A percentile compares a stretch with the other conserved stretches of the same genome.
These are phyloP conservation scores for Globisporangium heterothallicum DNA, from an alignment of 352 stramenopile genomes.

Conservation along the genomic window DNA sequence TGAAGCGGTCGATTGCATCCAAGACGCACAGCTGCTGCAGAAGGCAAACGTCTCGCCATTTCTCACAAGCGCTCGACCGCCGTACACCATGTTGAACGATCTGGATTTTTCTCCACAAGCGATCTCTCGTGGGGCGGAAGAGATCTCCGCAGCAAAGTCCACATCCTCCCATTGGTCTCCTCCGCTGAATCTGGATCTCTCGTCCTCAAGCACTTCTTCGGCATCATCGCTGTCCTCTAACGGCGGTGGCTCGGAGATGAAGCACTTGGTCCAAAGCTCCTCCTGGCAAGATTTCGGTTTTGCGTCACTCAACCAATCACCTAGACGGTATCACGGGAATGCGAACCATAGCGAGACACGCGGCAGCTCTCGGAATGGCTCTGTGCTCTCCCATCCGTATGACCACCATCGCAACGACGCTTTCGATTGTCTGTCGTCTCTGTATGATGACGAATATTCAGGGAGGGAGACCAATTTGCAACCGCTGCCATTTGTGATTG, in stretches of 20 bases:
- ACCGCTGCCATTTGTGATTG: too few species aligned
- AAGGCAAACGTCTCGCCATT: constrained; percentile 32
- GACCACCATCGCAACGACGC: constrained; percentile 3
- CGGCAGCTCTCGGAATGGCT: background rate
- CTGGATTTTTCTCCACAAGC: constrained; percentile 29
- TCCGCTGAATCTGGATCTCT: background rate
- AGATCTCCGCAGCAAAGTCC: background rate
- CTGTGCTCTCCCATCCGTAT: background rate
- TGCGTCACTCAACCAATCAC: background rate
- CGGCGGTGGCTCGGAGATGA: background rate
- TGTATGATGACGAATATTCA: constrained; percentile 12
- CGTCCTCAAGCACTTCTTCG: background rate
- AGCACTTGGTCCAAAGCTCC: background rate
- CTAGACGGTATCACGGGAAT: background rate
- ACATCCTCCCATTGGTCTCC: background rate
- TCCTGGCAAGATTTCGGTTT: background rate
- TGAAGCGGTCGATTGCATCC: constrained; percentile 26
- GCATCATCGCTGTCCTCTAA: background rate
- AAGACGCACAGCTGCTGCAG: constrained; percentile 22
- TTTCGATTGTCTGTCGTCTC: constrained; percentile 6
- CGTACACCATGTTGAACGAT: constrained; percentile 22
- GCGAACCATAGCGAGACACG: background rate
- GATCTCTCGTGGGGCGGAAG: constrained; percentile 1
- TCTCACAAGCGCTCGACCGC: constrained; percentile 22
- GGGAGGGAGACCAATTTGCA: background rate